A percentile compares a stretch with the other conserved stretches of the same genome.
Conservation (phyloP, 352 stramenopile genomes). For the Plasmopara halstedii region DNA sequence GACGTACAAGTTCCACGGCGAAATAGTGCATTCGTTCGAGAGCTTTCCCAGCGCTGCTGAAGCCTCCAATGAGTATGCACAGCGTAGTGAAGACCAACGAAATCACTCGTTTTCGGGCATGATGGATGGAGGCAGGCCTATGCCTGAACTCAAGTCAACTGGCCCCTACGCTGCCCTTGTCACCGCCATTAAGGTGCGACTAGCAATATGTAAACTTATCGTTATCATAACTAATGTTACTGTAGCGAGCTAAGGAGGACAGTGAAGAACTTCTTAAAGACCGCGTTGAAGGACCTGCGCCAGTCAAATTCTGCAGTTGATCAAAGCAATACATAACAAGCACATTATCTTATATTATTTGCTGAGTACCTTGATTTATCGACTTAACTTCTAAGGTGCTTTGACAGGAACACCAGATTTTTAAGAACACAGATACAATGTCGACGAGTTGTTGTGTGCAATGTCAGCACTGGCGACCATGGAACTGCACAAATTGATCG, state of each 20-base stretch:
- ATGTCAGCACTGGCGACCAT: slow-evolving; percentile 5
- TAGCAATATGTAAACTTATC: background rate
- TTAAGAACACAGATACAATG: slow-evolving; percentile 11
- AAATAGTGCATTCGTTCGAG: slow-evolving; percentile 60
- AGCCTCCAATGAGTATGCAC: slow-evolving; percentile 60
- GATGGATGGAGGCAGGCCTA: slow-evolving; percentile 53
- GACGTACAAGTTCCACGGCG: slow-evolving; percentile 56
- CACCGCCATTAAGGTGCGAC: slow-evolving; percentile 59
- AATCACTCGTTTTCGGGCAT: slow-evolving; percentile 65
- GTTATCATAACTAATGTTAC: background rate
- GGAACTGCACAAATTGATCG: slow-evolving; percentile 6
- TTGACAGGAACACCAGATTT: background rate
- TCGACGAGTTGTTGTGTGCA: slow-evolving; percentile 5
- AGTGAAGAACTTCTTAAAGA: slow-evolving; percentile 77
- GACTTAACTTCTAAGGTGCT: slow-evolving; percentile 6
- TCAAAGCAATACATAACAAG: slow-evolving; percentile 9
- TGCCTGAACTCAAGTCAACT: slow-evolving; percentile 57
- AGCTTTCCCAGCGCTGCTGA: slow-evolving; percentile 49
- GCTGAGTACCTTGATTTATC: background rate
- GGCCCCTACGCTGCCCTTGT: slow-evolving; percentile 66
- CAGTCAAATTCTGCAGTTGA: slow-evolving; percentile 56
- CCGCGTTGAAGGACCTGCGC: slow-evolving; percentile 69
- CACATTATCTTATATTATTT: background rate
- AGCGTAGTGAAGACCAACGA: slow-evolving; percentile 25
- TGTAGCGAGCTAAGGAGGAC: slow-evolving; percentile 67